Evolutionary conservation across 768 basidiomycete genomes (phyloP).

Genomic region (Hygrocybe coccinea): DNA sequence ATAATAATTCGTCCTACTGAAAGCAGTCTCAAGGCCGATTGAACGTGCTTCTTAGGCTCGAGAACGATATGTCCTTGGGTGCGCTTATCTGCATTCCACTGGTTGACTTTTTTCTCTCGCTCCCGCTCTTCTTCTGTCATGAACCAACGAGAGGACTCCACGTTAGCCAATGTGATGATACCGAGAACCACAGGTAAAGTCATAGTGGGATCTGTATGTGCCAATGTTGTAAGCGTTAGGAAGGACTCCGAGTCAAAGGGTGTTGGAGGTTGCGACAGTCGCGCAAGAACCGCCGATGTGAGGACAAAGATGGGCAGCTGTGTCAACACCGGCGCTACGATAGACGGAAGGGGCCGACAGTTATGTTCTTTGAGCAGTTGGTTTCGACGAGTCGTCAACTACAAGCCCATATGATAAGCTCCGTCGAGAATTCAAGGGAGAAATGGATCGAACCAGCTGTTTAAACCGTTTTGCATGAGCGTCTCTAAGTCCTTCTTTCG

Average conservation of each 20-base stretch:
- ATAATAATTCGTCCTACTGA: constrained; percentile 65
- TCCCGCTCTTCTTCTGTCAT: constrained; percentile 54
- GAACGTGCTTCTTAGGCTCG: constrained; percentile 44
- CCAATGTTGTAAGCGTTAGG: constrained; percentile 63
- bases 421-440: neutral
- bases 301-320: constrained; percentile 72
- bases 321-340: constrained; percentile 54
- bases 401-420: neutral
- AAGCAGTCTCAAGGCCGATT: constrained; percentile 48
- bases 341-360: constrained; percentile 54
- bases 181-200: constrained; percentile 68
- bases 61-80: constrained; percentile 42
- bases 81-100: constrained; percentile 41
- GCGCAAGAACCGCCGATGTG: constrained; percentile 54
- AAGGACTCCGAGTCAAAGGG: constrained; percentile 77
- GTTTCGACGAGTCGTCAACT: constrained; percentile 54
- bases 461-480: constrained; percentile 46
- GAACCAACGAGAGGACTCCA: constrained; percentile 74
- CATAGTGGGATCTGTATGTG: constrained; percentile 67
- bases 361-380: constrained; percentile 56
- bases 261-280: constrained; percentile 52
- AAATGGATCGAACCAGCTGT: constrained; percentile 38
- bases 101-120: constrained; percentile 39
- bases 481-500: constrained; percentile 46
- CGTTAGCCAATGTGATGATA: constrained; percentile 70